Percentiles rank a stretch among this genome's conserved stretches.
Evolutionary conservation across 2,329 filamentous ascomycete genomes (phyloP).

Genomic region (Aspergillus piperis): DNA sequence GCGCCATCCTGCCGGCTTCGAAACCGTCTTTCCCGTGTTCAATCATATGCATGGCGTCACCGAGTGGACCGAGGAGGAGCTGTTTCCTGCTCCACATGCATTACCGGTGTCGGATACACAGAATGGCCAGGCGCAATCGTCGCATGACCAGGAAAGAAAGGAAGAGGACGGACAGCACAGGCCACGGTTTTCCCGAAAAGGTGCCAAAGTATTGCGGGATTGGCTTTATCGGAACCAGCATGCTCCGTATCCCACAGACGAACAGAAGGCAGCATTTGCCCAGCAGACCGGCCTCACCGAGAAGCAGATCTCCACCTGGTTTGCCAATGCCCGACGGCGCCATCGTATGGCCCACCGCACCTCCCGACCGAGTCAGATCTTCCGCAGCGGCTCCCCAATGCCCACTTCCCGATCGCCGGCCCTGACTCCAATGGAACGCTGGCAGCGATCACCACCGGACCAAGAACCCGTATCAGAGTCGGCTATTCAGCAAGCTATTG

Average conservation of each 20-base stretch:
- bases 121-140: background rate
- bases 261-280: slow-evolving; percentile 46
- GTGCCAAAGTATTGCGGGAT: slow-evolving; percentile 46
- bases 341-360: slow-evolving; percentile 41
- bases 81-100: background rate
- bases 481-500: slow-evolving; percentile 42
- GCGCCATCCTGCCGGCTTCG: slow-evolving; percentile 49
- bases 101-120: background rate
- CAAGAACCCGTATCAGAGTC: slow-evolving; percentile 47
- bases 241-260: slow-evolving; percentile 52
- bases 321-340: slow-evolving; percentile 54
- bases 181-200: slow-evolving; percentile 36
- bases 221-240: slow-evolving; percentile 52
- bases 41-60: slow-evolving; percentile 53
- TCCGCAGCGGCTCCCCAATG: slow-evolving; percentile 49
- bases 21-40: slow-evolving; percentile 51
- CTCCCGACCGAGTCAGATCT: slow-evolving; percentile 30
- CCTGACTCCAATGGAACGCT: slow-evolving; percentile 53
- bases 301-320: slow-evolving; percentile 54
- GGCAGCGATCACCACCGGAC: slow-evolving; percentile 49
- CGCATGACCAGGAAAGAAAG: background rate
- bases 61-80: slow-evolving; percentile 37
- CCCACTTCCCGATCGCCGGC: slow-evolving; percentile 35
- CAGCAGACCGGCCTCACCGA: slow-evolving; percentile 49
- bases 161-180: background rate